Conservation (phyloP, 345 rosid genomes). For the Nasturtium officinale region DNA sequence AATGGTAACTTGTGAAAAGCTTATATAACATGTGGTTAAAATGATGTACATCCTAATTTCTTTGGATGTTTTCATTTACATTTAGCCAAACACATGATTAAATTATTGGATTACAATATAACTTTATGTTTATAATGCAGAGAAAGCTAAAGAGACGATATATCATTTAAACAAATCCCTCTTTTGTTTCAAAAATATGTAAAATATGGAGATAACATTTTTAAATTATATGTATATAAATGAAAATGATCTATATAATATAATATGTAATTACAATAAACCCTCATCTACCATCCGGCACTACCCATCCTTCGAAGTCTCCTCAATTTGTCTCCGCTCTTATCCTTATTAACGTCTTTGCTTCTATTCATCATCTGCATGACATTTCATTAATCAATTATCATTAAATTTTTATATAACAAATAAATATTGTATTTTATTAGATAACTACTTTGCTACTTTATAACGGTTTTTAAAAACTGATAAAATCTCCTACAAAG, state of each 20-base stretch:
- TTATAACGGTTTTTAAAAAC: slow-evolving; percentile 9
- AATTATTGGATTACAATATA: neutral
- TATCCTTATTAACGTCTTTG: slow-evolving; percentile 36
- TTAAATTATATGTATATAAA: slow-evolving; percentile 16
- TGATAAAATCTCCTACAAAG: neutral
- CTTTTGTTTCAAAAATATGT: neutral
- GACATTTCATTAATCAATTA: neutral
- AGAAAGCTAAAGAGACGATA: neutral
- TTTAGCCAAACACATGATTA: neutral
- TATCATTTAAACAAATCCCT: neutral
- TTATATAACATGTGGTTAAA: neutral
- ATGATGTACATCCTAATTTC: neutral
- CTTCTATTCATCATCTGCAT: slow-evolving; percentile 52
- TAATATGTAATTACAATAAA: slow-evolving; percentile 22
- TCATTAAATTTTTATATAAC: neutral
- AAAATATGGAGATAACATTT: slow-evolving; percentile 1
- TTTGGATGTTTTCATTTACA: neutral
- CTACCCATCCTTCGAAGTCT: slow-evolving; percentile 61
- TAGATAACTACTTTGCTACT: slow-evolving; percentile 6
- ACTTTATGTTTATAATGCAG: neutral
- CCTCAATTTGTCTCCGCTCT: slow-evolving; percentile 53
- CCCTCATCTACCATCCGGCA: slow-evolving; percentile 55
- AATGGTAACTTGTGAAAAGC: too few species aligned
- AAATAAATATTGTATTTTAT: neutral
- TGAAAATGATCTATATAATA: neutral